Evolutionary conservation across 2,329 filamentous ascomycete genomes (phyloP).

Genomic region (Leptographium galeiforme): DNA sequence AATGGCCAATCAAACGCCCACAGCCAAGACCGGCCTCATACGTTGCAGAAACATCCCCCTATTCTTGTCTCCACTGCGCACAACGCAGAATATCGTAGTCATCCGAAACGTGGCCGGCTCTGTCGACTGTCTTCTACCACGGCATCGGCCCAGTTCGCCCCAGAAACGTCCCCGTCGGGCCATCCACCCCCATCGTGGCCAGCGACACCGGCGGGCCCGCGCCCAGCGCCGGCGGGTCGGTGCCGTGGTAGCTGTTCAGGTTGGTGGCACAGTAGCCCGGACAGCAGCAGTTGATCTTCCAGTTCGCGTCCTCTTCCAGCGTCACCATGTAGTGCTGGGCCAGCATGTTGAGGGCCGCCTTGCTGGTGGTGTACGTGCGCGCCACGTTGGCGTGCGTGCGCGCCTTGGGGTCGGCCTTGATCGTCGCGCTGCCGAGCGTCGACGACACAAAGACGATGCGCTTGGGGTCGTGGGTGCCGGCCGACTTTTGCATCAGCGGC

Average conservation of each 20-base stretch:
- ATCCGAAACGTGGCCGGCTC: too few relatives aligned
- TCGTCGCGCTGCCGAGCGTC: slow-evolving; percentile 11
- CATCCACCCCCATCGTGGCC: slow-evolving; percentile 17
- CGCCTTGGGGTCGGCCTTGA: slow-evolving; percentile 8
- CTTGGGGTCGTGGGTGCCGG: slow-evolving; percentile 5
- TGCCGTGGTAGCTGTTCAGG: slow-evolving; percentile 12
- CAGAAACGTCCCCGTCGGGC: slow-evolving; percentile 17
- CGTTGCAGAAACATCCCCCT: too few relatives aligned
- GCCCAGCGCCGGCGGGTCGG: slow-evolving; percentile 14
- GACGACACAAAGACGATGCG: slow-evolving; percentile 16
- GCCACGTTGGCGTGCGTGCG: slow-evolving; percentile 5
- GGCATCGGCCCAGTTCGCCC: slow-evolving; percentile 12
- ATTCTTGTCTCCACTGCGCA: too few relatives aligned
- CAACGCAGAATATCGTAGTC: too few relatives aligned
- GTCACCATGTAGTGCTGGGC: slow-evolving; percentile 17
- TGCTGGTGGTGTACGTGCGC: slow-evolving; percentile 14
- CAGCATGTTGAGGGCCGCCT: slow-evolving; percentile 18
- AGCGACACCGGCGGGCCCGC: slow-evolving; percentile 18
- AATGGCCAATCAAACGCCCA: too few relatives aligned
- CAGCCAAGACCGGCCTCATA: too few relatives aligned
- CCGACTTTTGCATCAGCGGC: slow-evolving; percentile 19
- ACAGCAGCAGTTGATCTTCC: slow-evolving; percentile 22
- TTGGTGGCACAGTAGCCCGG: slow-evolving; percentile 23
- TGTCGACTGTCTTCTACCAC: slow-evolving; percentile 5
- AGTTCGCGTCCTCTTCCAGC: slow-evolving; percentile 16